A percentile compares a stretch with the other conserved stretches of the same genome.
Conservation (phyloP, 2,329 filamentous ascomycete genomes). For the Lachnellula willkommii region DNA sequence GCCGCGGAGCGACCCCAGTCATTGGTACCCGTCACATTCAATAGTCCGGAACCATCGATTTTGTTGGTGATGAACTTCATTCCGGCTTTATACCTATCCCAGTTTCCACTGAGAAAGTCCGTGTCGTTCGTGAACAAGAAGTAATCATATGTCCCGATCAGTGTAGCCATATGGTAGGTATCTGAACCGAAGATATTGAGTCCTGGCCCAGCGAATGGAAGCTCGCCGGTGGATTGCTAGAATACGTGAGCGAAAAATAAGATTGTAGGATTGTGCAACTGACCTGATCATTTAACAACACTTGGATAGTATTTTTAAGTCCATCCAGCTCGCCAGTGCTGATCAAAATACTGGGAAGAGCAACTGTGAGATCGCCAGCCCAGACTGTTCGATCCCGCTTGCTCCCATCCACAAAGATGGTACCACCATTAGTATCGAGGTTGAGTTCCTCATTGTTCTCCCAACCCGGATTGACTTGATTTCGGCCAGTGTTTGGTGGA, state of each 20-base stretch:
- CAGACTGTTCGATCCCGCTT: constrained; percentile 56
- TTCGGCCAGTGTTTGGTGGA: constrained; percentile 29
- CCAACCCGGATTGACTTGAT: constrained; percentile 29
- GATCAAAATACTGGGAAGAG: constrained; percentile 48
- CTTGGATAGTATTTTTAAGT: constrained; percentile 45
- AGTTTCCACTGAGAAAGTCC: constrained; percentile 41
- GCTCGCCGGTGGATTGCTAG: constrained; percentile 34
- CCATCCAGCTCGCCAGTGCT: constrained; percentile 49
- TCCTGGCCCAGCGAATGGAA: constrained; percentile 47
- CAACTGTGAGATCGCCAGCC: constrained; percentile 57
- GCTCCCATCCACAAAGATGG: constrained; percentile 44
- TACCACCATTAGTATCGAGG: constrained; percentile 29
- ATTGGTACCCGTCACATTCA: constrained; percentile 23
- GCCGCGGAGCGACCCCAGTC: constrained; percentile 26
- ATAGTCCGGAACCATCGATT: constrained; percentile 35
- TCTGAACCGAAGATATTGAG: constrained; percentile 36
- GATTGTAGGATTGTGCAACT: background rate
- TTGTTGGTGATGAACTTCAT: constrained; percentile 42
- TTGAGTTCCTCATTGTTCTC: constrained; percentile 39
- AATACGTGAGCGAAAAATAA: constrained; percentile 1
- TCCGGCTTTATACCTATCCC: constrained; percentile 43
- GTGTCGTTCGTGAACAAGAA: constrained; percentile 50
- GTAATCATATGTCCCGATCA: constrained; percentile 56
- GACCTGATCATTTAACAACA: constrained; percentile 36
- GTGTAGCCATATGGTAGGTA: constrained; percentile 54